Percentiles rank a stretch among this genome's conserved stretches.
phyloP scores from a whole-genome alignment of 2,329 filamentous ascomycete genomes.

The Endocalyx cinctus region DNA sequence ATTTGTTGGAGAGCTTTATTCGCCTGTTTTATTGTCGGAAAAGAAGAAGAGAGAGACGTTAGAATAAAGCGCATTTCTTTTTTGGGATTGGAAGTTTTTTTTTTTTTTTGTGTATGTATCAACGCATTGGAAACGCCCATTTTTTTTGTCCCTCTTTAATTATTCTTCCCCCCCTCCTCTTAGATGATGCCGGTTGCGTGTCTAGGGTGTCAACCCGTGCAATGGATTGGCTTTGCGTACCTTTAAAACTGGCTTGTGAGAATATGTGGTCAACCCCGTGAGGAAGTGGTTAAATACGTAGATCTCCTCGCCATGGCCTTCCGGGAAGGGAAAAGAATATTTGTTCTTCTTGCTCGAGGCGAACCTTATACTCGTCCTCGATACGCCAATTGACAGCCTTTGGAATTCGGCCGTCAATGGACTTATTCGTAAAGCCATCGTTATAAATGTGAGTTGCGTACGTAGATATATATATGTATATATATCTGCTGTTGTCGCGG shows the following conservation, averaged over 20 bases:
- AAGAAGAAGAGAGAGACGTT: background rate
- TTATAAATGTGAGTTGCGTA: constrained; percentile 1
- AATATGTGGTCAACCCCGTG: constrained; percentile 49
- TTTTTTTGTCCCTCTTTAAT: background rate
- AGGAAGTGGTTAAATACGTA: constrained; percentile 50
- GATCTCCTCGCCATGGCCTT: constrained; percentile 52
- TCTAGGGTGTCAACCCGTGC: too few relatives aligned
- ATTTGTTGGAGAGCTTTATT: constrained; percentile 21
- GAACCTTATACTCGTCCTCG: constrained; percentile 38
- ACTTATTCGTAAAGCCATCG: constrained; percentile 34
- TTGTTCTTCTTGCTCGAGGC: constrained; percentile 14
- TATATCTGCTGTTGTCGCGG: too few relatives aligned
- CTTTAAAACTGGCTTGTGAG: constrained; percentile 39
- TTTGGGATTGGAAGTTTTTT: too few relatives aligned
- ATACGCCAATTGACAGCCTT: constrained; percentile 37
- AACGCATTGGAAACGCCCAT: too few relatives aligned
- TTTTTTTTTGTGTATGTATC: constrained; percentile 1
- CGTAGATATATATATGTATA: constrained; percentile 3
- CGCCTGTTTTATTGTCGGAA: constrained; percentile 14
- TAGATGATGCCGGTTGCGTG: too few relatives aligned
- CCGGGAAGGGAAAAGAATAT: constrained; percentile 9
- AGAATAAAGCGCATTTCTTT: too few relatives aligned
- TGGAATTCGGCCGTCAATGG: constrained; percentile 31
- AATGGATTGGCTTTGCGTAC: constrained; percentile 37
- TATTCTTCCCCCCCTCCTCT: background rate